These are phyloP conservation scores for Fusarium albidum DNA, from an alignment of 2,329 filamentous ascomycete species.

Conservation along the genomic window DNA sequence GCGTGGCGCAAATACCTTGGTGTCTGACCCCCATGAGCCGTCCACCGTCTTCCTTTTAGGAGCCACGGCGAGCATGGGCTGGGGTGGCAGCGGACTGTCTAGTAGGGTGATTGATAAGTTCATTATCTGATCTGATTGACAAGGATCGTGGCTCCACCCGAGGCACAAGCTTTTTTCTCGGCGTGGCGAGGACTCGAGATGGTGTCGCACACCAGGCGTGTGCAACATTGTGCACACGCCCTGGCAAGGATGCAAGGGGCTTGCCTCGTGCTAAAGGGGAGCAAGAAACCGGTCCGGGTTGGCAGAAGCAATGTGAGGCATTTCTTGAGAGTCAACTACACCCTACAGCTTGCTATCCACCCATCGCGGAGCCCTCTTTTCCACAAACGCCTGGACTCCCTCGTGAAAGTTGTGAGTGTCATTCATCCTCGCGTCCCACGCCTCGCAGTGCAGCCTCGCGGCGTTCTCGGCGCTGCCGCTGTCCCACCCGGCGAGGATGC, in stretches of 20 bases:
- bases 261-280: too few relatives aligned
- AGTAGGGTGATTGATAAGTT: constrained; percentile 36
- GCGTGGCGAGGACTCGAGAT: background rate
- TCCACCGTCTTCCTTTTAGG: too few relatives aligned
- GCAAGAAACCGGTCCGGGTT: too few relatives aligned
- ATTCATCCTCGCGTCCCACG: constrained; percentile 65
- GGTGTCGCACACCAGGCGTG: too few relatives aligned
- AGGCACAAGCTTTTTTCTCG: background rate
- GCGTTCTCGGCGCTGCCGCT: constrained; percentile 67
- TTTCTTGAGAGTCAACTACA: constrained; percentile 44
- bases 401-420: constrained; percentile 74
- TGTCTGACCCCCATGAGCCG: too few relatives aligned
- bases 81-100: background rate
- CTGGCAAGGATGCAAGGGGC: too few relatives aligned
- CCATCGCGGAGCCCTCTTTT: constrained; percentile 74
- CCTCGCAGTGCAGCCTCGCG: constrained; percentile 57
- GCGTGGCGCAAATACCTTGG: too few relatives aligned
- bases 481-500: constrained; percentile 75
- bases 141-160: constrained; percentile 12
- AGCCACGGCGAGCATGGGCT: too few relatives aligned
- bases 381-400: constrained; percentile 75
- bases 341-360: constrained; percentile 62
- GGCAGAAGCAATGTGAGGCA: too few relatives aligned
- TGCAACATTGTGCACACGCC: too few relatives aligned
- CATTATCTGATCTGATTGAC: constrained; percentile 34